Evolutionary conservation across 805 yeast species (phyloP).

Genomic region (Kregervanrija pseudodelftensis): DNA sequence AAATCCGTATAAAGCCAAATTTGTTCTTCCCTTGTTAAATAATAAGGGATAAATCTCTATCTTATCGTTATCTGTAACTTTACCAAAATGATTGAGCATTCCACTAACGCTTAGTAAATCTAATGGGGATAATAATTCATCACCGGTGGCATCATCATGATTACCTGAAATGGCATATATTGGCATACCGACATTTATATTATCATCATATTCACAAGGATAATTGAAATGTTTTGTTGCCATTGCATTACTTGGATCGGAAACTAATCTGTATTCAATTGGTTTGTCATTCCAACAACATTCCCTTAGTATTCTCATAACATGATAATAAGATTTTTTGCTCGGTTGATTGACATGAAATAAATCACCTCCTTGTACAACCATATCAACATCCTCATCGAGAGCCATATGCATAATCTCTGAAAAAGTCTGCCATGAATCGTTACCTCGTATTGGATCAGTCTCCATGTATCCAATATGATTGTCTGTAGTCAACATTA

Average conservation of each 20-base stretch:
- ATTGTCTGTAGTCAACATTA: slow-evolving; percentile 87
- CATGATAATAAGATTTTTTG: slow-evolving; percentile 79
- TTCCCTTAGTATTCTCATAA: slow-evolving; percentile 59
- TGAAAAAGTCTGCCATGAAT: slow-evolving; percentile 79
- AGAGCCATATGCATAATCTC: slow-evolving; percentile 73
- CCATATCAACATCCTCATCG: slow-evolving; percentile 73
- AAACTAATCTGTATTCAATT: slow-evolving; percentile 71
- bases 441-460: slow-evolving; percentile 87
- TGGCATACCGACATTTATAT: slow-evolving; percentile 82
- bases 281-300: slow-evolving; percentile 84
- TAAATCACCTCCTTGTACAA: slow-evolving; percentile 87
- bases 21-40: slow-evolving; percentile 75
- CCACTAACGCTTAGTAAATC: slow-evolving; percentile 81
- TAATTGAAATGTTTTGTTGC: slow-evolving; percentile 54
- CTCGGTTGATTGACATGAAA: slow-evolving; percentile 88
- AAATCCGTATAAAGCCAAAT: slow-evolving; percentile 81
- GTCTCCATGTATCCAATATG: slow-evolving; percentile 91
- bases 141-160: slow-evolving; percentile 95
- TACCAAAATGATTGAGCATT: slow-evolving; percentile 83
- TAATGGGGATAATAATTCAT: slow-evolving; percentile 72
- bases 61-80: slow-evolving; percentile 65
- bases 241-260: slow-evolving; percentile 65
- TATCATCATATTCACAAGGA: slow-evolving; percentile 87
- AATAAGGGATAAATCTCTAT: slow-evolving; percentile 71
- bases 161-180: slow-evolving; percentile 91